Evolutionary conservation across 345 rosid species (phyloP).

Genomic region (Eucalyptus pauciflora): DNA sequence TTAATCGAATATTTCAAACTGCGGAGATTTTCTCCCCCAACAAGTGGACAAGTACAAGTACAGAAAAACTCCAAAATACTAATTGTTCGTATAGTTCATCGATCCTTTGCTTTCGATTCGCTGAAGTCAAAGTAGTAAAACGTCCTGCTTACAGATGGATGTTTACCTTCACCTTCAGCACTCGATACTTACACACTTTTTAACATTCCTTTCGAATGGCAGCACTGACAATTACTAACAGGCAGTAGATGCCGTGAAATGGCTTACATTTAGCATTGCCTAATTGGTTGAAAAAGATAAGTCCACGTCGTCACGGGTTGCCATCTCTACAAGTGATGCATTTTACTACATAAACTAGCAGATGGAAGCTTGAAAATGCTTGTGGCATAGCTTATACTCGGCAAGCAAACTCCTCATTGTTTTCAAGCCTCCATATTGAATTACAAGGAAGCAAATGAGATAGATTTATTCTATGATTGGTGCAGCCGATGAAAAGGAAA

Average conservation of each 20-base stretch:
- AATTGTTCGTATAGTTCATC: not conserved
- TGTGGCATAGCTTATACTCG: not conserved
- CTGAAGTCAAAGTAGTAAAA: not conserved
- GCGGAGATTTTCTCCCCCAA: not conserved
- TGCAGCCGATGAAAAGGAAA: not conserved
- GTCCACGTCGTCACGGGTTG: not conserved
- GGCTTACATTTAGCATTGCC: not conserved
- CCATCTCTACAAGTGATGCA: not conserved
- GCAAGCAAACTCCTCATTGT: not conserved
- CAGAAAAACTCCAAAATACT: not conserved
- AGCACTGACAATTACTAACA: not conserved
- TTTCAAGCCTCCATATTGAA: not conserved
- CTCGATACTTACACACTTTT: not conserved
- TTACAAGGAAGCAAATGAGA: not conserved
- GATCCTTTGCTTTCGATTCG: not conserved
- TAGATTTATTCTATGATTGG: not conserved
- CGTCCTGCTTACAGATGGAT: not conserved
- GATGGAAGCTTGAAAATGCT: not conserved
- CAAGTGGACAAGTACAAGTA: not conserved
- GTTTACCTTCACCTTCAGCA: not conserved
- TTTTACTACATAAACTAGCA: not conserved
- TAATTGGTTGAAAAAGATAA: fast-evolving
- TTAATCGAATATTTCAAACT: not conserved
- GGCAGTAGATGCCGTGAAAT: not conserved
- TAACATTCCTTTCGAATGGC: not conserved